These are phyloP conservation scores for Casuarina cunninghamiana DNA, from an alignment of 306 rosid genomes.

Conservation along the genomic window DNA sequence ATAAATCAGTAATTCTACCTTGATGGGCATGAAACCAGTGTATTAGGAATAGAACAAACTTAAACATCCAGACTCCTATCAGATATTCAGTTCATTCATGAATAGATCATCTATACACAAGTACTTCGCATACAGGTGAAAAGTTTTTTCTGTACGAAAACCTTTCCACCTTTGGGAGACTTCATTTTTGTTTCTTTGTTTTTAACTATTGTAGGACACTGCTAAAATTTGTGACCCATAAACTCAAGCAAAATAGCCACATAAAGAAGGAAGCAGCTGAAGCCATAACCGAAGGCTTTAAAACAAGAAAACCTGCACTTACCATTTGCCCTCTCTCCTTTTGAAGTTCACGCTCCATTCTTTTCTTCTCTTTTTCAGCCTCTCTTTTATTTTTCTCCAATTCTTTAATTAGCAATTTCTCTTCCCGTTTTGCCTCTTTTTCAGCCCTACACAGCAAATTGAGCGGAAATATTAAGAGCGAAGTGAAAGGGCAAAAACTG, in stretches of 20 bases:
- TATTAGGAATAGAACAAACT: not conserved
- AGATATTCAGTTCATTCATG: not conserved
- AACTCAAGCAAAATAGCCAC: not conserved
- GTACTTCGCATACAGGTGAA: not conserved
- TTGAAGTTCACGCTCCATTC: constrained; percentile 42
- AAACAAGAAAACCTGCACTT: constrained; percentile 33
- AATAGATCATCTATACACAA: not conserved
- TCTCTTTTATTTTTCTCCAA: constrained; percentile 64
- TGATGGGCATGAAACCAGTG: not conserved
- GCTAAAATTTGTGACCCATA: not conserved
- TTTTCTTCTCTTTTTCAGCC: constrained; percentile 66
- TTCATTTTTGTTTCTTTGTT: not conserved
- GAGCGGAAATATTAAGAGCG: constrained; percentile 2
- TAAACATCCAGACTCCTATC: not conserved
- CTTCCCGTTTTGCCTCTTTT: constrained; percentile 66
- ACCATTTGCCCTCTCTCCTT: constrained; percentile 55
- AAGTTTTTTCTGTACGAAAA: not conserved
- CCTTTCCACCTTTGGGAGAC: not conserved
- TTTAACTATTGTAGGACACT: not conserved
- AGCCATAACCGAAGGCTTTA: constrained; percentile 7
- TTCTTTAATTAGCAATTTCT: constrained; percentile 66
- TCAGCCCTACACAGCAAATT: constrained; percentile 50
- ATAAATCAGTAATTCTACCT: constrained; percentile 10
- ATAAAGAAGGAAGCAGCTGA: constrained; percentile 11
- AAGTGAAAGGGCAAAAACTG: constrained; percentile 20